Evolutionary conservation across 2,329 filamentous ascomycete genomes (phyloP), one percentile per base, ranked within the genome.

Genomic region (Epichloe sibirici): DNA sequence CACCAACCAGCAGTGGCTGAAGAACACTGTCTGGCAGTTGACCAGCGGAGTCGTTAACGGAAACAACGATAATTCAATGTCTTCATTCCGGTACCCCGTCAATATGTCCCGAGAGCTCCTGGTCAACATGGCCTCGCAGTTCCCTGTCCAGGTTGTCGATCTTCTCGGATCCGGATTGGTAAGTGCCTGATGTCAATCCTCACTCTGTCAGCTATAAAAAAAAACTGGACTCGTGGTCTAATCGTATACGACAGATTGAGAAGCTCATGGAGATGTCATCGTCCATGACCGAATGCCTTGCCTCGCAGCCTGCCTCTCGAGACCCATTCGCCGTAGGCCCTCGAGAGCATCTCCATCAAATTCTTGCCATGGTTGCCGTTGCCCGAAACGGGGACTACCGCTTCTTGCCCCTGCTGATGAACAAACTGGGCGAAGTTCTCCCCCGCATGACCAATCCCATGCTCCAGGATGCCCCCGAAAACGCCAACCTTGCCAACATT

Each of bases 251-350:
- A 0, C 59, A 84, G 79, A 81, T 93, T 55, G 87, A 90, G 63
- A 91, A 91, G 64, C 70, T 95, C 12, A 79, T 93, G 59, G 85
- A 90, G 58, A 79, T 90, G 38, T 82, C 86, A 12, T 85, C 79
- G 64, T 82, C 83, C 15, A 73, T 93, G 56, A 84, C 78, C 7
- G 86, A 91, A 57, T 82, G 88, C 38, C 80, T 95, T 52, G 76
- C 83, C 8, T 74, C 83, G 49, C 79, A 83, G 48, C 78, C 81
- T 1, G 69, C 78, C 0, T 76, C 79, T 3, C 72, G 79, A 2
- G 76, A 79, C 40, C 78, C 79, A 1, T 89, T 88, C 63, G 74
- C 77, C 23, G 66, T 79, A 39, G 82, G 83, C 0, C 86, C 88
- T 3, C 82, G 82, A 38, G 86, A 91, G 61, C 83, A 88, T 62